A percentile compares a stretch with the other conserved stretches of the same genome.
Evolutionary conservation across 495 filamentous ascomycete species (phyloP).

Genomic region (Pyronema domesticum): DNA sequence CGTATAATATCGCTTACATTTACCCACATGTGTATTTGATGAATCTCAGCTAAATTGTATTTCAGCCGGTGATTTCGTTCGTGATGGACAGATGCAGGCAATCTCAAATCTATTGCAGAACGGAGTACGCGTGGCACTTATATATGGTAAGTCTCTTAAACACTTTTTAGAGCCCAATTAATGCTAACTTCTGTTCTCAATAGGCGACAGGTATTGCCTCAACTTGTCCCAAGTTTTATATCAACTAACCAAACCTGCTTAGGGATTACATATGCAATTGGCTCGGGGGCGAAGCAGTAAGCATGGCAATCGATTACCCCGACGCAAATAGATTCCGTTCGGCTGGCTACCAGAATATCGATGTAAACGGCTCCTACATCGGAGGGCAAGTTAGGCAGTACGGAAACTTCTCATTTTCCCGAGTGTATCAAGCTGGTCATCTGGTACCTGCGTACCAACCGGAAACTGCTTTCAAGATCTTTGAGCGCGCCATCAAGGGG

Average conservation of each 20-base stretch:
- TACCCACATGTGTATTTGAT: background rate
- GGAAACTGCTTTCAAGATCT: constrained; percentile 39
- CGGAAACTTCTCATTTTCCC: constrained; percentile 50
- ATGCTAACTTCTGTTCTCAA: too few relatives aligned
- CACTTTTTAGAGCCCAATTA: constrained; percentile 10
- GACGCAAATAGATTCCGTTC: constrained; percentile 28
- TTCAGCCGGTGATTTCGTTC: constrained; percentile 27
- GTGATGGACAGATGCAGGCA: constrained; percentile 34
- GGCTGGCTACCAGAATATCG: constrained; percentile 41
- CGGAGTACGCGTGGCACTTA: constrained; percentile 47
- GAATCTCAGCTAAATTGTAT: constrained; percentile 5
- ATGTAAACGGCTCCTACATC: constrained; percentile 34
- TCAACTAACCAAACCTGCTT: background rate
- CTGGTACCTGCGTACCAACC: constrained; percentile 56
- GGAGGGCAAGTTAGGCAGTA: constrained; percentile 49
- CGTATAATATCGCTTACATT: constrained; percentile 27
- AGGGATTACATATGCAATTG: constrained; percentile 53
- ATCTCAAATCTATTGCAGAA: constrained; percentile 35
- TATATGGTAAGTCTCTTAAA: constrained; percentile 41
- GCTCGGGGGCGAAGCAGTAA: constrained; percentile 45
- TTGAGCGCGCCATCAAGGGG: constrained; percentile 39
- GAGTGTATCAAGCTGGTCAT: constrained; percentile 55
- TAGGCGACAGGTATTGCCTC: background rate
- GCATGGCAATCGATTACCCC: constrained; percentile 33
- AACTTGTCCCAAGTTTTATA: constrained; percentile 22